Evolutionary conservation across 495 filamentous ascomycete genomes (phyloP), one percentile per base, ranked within the genome.

Genomic region (Delitschia confertaspora): DNA sequence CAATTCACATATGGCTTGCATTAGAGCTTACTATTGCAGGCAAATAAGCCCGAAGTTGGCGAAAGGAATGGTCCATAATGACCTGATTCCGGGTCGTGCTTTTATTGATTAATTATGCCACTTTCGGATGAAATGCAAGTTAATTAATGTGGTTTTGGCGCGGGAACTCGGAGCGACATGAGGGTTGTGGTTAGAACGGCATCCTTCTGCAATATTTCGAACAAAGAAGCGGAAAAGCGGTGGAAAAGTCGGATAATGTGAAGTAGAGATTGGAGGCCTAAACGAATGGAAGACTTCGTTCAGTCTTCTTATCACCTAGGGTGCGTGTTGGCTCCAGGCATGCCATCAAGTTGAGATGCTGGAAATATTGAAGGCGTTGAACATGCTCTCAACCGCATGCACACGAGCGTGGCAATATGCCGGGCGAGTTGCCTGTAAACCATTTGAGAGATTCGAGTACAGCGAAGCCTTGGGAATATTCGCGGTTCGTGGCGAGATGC

Each of bases 391-490:
- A n/a, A n/a, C n/a, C n/a, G n/a, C n/a, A n/a, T n/a, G n/a, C n/a
- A n/a, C n/a, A n/a, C n/a, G n/a, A n/a, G n/a, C n/a, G n/a, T n/a
- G n/a, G n/a, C n/a, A 45, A 36, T 29, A 23, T 39, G 48, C 48
- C 41, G 48, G 46, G 42, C 27, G 22, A n/a, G 30, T 20, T 3
- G n/a, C n/a, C n/a, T n/a, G n/a, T n/a, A n/a, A n/a, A n/a, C n/a
- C n/a, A n/a, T n/a, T n/a, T n/a, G n/a, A n/a, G n/a, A 25, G 41
- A 40, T 46, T 42, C 48, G 42, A 45, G 42, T 45, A 41, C 47
- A 51, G 11, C 4, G 22, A 23, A 3, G 18, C 10, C n/a, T n/a
- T n/a, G n/a, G n/a, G n/a, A n/a, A n/a, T n/a, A n/a, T n/a, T n/a
- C n/a, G n/a, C n/a, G n/a, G n/a, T n/a, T 17, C 3, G 41, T 34